Percentiles rank a stretch among this genome's conserved stretches.
Conservation (phyloP, 495 filamentous ascomycete genomes). For the Melanomma pulvis-pyrius region DNA sequence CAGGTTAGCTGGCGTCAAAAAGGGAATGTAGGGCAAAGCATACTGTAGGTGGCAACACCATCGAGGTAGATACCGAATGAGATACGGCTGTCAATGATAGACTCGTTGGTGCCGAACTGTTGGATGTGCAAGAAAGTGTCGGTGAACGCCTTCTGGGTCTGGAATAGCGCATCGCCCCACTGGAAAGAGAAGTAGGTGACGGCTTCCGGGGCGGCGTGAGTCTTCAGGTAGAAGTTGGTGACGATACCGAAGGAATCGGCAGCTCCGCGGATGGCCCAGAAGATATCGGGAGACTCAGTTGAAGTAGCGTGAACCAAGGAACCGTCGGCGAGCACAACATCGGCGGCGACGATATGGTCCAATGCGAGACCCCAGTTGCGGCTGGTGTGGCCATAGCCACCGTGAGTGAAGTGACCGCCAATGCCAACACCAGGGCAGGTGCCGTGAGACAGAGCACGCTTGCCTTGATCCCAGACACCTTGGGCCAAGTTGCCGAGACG, state of each 20-base stretch:
- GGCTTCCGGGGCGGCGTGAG: constrained; percentile 56
- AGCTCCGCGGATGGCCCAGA: constrained; percentile 62
- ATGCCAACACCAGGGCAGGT: constrained; percentile 69
- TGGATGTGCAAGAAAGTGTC: constrained; percentile 37
- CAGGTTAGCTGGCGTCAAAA: too few relatives aligned
- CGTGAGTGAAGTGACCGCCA: constrained; percentile 74
- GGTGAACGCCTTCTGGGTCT: constrained; percentile 18
- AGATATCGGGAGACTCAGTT: constrained; percentile 41
- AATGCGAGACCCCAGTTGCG: constrained; percentile 67
- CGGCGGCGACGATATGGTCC: constrained; percentile 62
- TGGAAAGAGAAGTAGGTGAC: constrained; percentile 52
- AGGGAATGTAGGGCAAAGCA: too few relatives aligned
- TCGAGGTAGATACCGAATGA: constrained; percentile 34
- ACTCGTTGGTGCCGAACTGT: constrained; percentile 33
- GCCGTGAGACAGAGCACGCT: constrained; percentile 69
- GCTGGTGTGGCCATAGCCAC: constrained; percentile 65
- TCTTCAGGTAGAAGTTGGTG: constrained; percentile 64
- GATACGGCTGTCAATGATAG: constrained; percentile 33
- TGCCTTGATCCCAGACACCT: constrained; percentile 61
- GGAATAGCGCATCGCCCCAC: constrained; percentile 14
- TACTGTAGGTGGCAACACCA: constrained; percentile 11
- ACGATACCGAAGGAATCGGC: constrained; percentile 66
- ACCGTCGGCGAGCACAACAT: constrained; percentile 68
- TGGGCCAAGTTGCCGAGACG: constrained; percentile 63
- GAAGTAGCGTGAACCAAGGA: constrained; percentile 49